Evolutionary conservation across 192 early-diverging fungal species (phyloP), one percentile per base, ranked within the genome.

Genomic region (Podila epicladia): DNA sequence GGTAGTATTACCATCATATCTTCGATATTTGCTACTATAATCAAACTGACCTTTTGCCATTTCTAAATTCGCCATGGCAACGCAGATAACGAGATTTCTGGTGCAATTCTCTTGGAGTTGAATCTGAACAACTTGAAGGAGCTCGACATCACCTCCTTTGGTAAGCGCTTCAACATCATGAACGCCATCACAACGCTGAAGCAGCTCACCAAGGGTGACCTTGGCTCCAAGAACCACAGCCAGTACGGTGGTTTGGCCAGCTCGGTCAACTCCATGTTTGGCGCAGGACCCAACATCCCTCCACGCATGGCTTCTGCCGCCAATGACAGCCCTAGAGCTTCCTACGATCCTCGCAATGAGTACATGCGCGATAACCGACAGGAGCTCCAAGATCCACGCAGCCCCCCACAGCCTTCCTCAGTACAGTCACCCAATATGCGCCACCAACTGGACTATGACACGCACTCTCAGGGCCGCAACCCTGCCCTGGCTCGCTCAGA

Each of bases 71-170:
- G 2, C n/a, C 20, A 45, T 45, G 7, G 7, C 13, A 45, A 15
- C 75, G 88, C 78, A 90, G 91, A 90, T 32, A 86, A 91, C 58
- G 88, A 88, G 49, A 88, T 93, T 60, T 88, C 86, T 38, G 92
- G 92, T 38, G 88, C 87, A 65, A 73, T 84, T 13, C 71, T 93
- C 9, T 37, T 93, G 4, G 87, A 88, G 26, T 67, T 92, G 9
- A 87, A 84, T 61, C 82, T 93, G 22, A 83, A 86, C 32, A 78
- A 85, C n/a, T 73, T 93, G 12, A 90, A 91, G 64, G 91, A 93
- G 65, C 71, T 93, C 15, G 87, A 91, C 26, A 87, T 93, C 38
- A 84, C 64, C 29, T 82, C 87, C 9, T 88, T 89, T 69, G 87
- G 88, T 12, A 89, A 90, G 67, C 83, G 92, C 9, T 85, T 88